Base-by-base conservation (phyloP, 1,284 basidiomycete genomes). In the Sporisorium scitamineum region DNA sequence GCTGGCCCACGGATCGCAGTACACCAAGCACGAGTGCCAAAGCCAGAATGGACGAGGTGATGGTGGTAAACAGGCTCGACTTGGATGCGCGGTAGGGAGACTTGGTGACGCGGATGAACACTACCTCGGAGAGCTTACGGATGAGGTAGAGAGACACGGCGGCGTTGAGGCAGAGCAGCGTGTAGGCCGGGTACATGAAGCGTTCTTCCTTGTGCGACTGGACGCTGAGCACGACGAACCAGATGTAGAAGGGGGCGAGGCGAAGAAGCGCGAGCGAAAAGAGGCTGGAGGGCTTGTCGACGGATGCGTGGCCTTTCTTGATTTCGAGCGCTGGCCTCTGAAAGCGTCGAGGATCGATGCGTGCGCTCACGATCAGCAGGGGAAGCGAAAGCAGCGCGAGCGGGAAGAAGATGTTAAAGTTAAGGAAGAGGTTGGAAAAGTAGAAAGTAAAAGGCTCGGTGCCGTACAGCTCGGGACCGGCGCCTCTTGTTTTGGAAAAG, bases 191-290 rank as follows among this genome's bases (percentile, higher is more conserved):
- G 86, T 92, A 99, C 91, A 99, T 93, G 88, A 99, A 99, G 26
- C 97, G 89, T 85, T 99, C 97, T 86, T 99, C 97, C 87, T 99
- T 99, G 87, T 99, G 97, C 6, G 92, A 87, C 86, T 99, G 97
- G 2, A 88, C 72, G 9, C 90, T 91, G 72, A 99, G 87, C 73
- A 97, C 90, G 3, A 86, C 89, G 52, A 92, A 83, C 95, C 97
- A 99, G 29, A 97, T 79, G 87, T 99, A 98, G 80, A 96, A 89
- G 1, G 95, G 95, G 7, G 89, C 86, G 18, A 98, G 87, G 47
- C 95, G 89, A 60, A 95, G 82, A 0, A 89, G 89, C 44, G 98
- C 87, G 31, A 95, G 86, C 0, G 70, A 42, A 9, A 80, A 66
- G 9, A 80, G 75, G 18, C 61, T 61, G 18, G 62, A 68, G 1